These are phyloP conservation scores for Magnusiomyces magnusii DNA, from an alignment of 1,139 yeast genomes.

Conservation along the genomic window DNA sequence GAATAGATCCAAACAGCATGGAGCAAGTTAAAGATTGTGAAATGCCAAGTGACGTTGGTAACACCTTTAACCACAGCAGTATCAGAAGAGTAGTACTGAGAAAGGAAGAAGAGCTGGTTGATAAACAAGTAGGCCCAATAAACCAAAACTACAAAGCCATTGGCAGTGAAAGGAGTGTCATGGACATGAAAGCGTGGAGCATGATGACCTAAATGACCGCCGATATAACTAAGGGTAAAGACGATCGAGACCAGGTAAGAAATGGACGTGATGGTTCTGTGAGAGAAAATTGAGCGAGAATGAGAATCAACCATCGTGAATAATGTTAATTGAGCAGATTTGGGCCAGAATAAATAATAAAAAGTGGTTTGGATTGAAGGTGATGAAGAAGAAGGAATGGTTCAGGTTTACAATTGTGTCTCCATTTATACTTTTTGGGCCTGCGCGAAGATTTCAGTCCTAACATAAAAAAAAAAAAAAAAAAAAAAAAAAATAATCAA, in stretches of 20 bases:
- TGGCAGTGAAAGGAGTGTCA: constrained; percentile 63
- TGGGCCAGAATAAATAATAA: no score
- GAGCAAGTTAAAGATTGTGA: constrained; percentile 51
- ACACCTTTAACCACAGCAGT: constrained; percentile 32
- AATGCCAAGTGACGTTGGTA: constrained; percentile 49
- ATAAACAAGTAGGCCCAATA: constrained; percentile 53
- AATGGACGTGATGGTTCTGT: constrained; percentile 42
- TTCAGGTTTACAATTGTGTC: no score
- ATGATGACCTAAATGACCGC: constrained; percentile 42
- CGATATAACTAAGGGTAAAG: constrained; percentile 47
- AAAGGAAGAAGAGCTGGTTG: constrained; percentile 47
- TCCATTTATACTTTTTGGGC: no score
- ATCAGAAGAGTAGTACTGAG: constrained; percentile 45
- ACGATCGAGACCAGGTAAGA: constrained; percentile 48
- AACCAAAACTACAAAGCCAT: constrained; percentile 43
- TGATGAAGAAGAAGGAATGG: no score
- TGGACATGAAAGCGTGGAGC: constrained; percentile 37
- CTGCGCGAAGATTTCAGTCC: no score
- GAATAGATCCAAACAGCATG: constrained; percentile 55
- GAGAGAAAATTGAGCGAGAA: constrained; percentile 24
- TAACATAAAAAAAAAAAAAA: no score
- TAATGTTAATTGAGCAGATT: no score
- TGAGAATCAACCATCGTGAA: constrained; percentile 8
- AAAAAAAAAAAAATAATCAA: no score
- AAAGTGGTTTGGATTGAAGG: no score